Conservation (phyloP, 768 basidiomycete species). For the Lactarius sanguifluus region DNA sequence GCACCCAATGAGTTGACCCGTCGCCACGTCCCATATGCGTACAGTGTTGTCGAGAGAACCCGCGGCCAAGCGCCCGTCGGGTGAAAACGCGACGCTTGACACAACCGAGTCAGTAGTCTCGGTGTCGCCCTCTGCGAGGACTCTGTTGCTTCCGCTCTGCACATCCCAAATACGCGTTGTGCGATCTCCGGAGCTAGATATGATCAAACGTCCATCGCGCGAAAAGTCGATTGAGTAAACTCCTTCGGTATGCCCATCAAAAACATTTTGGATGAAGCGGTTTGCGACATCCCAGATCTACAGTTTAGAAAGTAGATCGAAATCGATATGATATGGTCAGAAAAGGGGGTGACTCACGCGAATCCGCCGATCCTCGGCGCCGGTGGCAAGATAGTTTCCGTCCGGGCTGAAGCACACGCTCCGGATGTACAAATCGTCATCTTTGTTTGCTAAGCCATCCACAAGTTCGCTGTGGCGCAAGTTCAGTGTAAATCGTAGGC, state of each 20-base stretch:
- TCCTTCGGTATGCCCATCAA: slow-evolving; percentile 88
- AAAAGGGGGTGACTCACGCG: slow-evolving; percentile 51
- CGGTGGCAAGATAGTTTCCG: slow-evolving; percentile 69
- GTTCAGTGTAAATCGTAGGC: background rate
- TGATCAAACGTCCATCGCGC: slow-evolving; percentile 78
- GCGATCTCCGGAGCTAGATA: slow-evolving; percentile 84
- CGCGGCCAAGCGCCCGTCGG: slow-evolving; percentile 58
- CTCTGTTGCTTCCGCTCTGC: slow-evolving; percentile 44
- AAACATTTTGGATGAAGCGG: slow-evolving; percentile 73
- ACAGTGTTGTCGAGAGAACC: slow-evolving; percentile 62
- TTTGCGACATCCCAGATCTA: slow-evolving; percentile 92
- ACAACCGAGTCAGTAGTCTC: slow-evolving; percentile 59
- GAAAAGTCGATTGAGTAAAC: slow-evolving; percentile 95
- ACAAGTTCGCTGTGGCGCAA: slow-evolving; percentile 57
- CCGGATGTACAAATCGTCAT: slow-evolving; percentile 85
- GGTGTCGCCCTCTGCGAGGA: slow-evolving; percentile 48
- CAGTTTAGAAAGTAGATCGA: background rate
- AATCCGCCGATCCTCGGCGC: slow-evolving; percentile 91
- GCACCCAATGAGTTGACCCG: slow-evolving; percentile 54
- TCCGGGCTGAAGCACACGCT: slow-evolving; percentile 80
- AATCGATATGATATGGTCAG: background rate
- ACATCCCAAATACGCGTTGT: slow-evolving; percentile 63
- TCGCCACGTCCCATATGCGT: slow-evolving; percentile 68
- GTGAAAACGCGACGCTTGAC: slow-evolving; percentile 57
- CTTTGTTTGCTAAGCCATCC: slow-evolving; percentile 68